These are phyloP conservation scores for Angomonas ambiguus DNA, from an alignment of 208 protist genomes.

Conservation along the genomic window DNA sequence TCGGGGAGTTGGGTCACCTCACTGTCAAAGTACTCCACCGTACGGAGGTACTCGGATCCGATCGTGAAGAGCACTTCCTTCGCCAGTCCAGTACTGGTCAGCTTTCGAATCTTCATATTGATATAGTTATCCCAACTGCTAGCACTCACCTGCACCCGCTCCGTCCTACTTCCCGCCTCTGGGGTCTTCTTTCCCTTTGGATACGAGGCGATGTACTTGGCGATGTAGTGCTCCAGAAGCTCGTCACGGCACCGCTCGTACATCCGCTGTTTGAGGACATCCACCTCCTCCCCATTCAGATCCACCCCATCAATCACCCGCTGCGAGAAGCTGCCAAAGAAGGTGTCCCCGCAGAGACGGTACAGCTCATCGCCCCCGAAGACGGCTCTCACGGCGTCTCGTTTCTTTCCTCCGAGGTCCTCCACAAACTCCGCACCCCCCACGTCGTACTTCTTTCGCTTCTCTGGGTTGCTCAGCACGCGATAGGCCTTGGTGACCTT, in stretches of 20 bases:
- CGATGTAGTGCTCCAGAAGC: slow-evolving; percentile 53
- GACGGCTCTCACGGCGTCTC: slow-evolving; percentile 60
- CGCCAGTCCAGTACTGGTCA: slow-evolving; percentile 60
- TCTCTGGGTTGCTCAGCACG: slow-evolving; percentile 93
- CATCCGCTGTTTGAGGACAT: slow-evolving; percentile 54
- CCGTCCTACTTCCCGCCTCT: not conserved
- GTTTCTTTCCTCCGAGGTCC: slow-evolving; percentile 69
- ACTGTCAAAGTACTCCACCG: slow-evolving; percentile 45
- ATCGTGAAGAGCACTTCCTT: slow-evolving; percentile 70
- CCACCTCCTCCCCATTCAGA: slow-evolving; percentile 70
- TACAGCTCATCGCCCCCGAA: slow-evolving; percentile 75
- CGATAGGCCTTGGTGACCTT: slow-evolving; percentile 96
- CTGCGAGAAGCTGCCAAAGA: slow-evolving; percentile 67
- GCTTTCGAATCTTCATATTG: slow-evolving; percentile 31
- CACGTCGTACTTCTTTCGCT: slow-evolving; percentile 96
- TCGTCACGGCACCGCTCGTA: slow-evolving; percentile 58
- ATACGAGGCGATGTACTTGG: slow-evolving; percentile 19
- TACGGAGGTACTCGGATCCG: slow-evolving; percentile 68
- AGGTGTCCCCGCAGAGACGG: slow-evolving; percentile 54
- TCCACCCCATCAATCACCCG: slow-evolving; percentile 80
- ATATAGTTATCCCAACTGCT: slow-evolving; percentile 19
- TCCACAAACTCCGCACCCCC: slow-evolving; percentile 95
- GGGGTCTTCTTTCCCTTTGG: not conserved
- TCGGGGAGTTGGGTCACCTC: slow-evolving; percentile 6
- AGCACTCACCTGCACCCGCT: not conserved